Base-by-base conservation (phyloP, 305 asterid genomes). In the Fraxinus floribunda region DNA sequence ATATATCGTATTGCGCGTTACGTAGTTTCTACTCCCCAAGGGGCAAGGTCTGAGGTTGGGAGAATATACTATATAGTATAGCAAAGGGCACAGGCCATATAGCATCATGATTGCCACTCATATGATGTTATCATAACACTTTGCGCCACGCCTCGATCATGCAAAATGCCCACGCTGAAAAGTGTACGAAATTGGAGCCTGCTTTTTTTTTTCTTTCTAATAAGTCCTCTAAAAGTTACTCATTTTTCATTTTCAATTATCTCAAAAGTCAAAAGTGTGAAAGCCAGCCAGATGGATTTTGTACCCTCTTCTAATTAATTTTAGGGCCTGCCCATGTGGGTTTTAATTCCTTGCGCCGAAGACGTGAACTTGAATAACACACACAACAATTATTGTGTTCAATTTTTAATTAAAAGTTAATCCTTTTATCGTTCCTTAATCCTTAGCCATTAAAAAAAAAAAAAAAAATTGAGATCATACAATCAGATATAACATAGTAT, bases 121-220 rank as follows among this genome's bases (percentile, higher is more conserved):
- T 79, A 52, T 64, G 78, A 77, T 15, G 81, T 57, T 49, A 84
- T 84, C 84, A 84, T 84, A 29, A 78, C 57, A 38, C 76, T 70
- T 52, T 29, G 75, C 15, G 24, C 72, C 87, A 84, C 82, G 87
- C 87, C 87, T 80, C 79, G 79, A 84, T 84, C 55, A 70, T 70
- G 82, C 55, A 66, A 70, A 70, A 70, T 70, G 32, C 76, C 41
- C 76, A 70, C 76, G 76, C 76, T 70, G 76, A 70, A 70, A 70
- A 70, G 76, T 7, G 76, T 70, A 30, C 41, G 44, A 32, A 70
- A 29, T 70, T 29, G 39, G 36, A 29, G 11, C 16, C 41, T 35
- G 41, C 76, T 15, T 11, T 29, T 35, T 32, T 15, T 11, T 29
- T 35, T 75, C 18, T 16, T 35, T 16, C 36, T 66, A 8, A 26